Evolutionary conservation across 2,329 filamentous ascomycete species (phyloP).

Genomic region (Metarhizium album): DNA sequence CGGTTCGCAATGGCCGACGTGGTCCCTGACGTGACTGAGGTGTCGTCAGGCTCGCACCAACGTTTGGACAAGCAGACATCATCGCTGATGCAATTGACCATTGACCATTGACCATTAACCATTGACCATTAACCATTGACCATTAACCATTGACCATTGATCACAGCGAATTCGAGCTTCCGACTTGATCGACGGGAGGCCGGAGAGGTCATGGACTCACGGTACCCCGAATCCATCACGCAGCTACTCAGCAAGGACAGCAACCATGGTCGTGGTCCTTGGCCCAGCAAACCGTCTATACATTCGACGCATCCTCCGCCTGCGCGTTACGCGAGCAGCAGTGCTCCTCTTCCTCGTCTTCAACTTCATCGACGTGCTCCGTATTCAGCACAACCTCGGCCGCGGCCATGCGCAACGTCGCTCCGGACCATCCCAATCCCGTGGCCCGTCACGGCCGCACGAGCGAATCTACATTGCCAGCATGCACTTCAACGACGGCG

Average conservation of each 20-base stretch:
- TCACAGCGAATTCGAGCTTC: neutral
- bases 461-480: slow-evolving; percentile 55
- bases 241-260: neutral
- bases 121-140: neutral
- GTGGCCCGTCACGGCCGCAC: slow-evolving; percentile 12
- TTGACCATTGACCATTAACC: neutral
- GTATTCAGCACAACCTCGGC: slow-evolving; percentile 24
- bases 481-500: slow-evolving; percentile 58
- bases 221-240: neutral
- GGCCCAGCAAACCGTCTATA: slow-evolving; percentile 21
- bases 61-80: no score
- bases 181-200: neutral
- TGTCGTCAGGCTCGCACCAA: no score
- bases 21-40: no score
- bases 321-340: slow-evolving; percentile 22
- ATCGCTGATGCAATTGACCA: no score
- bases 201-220: slow-evolving; percentile 3
- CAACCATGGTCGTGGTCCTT: slow-evolving; percentile 19
- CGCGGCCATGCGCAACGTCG: slow-evolving; percentile 15
- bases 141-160: neutral
- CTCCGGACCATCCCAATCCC: slow-evolving; percentile 8
- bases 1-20: no score
- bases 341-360: slow-evolving; percentile 24
- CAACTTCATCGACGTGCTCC: slow-evolving; percentile 28
- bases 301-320: slow-evolving; percentile 27